phyloP scores from a whole-genome alignment of 208 protist genomes.

The Acanthamoeba lenticulata region DNA sequence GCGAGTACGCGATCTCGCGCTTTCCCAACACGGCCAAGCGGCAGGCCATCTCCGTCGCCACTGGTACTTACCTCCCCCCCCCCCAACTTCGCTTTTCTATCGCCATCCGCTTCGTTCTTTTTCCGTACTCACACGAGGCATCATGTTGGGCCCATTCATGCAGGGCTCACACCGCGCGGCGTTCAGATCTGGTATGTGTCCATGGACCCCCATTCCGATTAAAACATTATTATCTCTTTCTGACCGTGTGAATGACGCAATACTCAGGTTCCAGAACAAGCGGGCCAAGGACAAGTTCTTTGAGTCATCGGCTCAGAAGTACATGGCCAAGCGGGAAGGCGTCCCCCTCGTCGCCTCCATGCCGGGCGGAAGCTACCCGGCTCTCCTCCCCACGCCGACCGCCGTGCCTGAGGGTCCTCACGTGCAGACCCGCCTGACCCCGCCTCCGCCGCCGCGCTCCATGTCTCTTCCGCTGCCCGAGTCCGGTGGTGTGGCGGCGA shows the following conservation, averaged over 20 bases:
- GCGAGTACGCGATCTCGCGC: background rate
- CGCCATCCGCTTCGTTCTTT: too few species aligned
- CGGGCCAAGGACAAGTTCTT: conserved; percentile 35
- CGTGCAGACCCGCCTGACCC: too few species aligned
- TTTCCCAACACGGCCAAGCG: background rate
- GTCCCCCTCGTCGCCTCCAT: too few species aligned
- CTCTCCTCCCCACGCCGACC: background rate
- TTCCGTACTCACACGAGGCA: too few species aligned
- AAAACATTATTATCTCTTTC: too few species aligned
- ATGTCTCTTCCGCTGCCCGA: background rate
- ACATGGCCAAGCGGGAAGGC: background rate
- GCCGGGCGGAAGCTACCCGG: too few species aligned
- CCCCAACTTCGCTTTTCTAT: background rate
- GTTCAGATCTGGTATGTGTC: conserved; percentile 28
- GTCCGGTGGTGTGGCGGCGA: background rate
- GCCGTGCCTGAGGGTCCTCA: too few species aligned
- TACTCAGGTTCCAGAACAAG: conserved; percentile 13
- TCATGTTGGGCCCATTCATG: background rate
- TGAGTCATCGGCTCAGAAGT: conserved; percentile 2
- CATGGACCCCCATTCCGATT: too few species aligned
- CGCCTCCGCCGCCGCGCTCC: background rate
- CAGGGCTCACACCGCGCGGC: conserved; percentile 5
- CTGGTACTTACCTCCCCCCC: background rate
- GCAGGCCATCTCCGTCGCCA: background rate
- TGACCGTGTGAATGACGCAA: too few species aligned